Base-by-base conservation (phyloP, 495 filamentous ascomycete genomes). In the Trichocladium antarcticum region DNA sequence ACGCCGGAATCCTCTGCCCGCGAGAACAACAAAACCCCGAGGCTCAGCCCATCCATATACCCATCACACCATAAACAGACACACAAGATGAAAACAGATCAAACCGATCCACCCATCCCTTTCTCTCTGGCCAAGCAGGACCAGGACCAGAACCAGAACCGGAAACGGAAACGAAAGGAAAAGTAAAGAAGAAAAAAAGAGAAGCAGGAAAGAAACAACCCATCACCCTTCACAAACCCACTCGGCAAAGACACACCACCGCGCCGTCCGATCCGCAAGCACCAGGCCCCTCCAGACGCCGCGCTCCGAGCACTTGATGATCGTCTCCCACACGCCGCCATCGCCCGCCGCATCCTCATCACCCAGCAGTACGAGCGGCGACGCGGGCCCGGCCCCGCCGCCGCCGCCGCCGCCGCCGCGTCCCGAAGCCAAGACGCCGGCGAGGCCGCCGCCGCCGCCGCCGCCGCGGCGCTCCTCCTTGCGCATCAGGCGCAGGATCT, bases 181-280 rank as follows among this genome's bases (percentile, higher is more conserved):
- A 17, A 39, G 16, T 15, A 39, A 19, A 20, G 16, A 39, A 37
- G 16, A 37, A 37, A 37, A 37, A 20, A 37, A 35, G 37, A 31
- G 31, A 50, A 50, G n/a, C 28, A 20, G 17, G 40, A 16, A 47
- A 24, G 36, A 21, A 17, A 39, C 8, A 20, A 39, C 2, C 3
- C 5, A 39, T 42, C 38, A 57, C 4, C 55, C 51, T 37, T 70
- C 60, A 54, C 75, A 79, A 51, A 86, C 79, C 92, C 92, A 99
- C 70, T 99, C 92, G 22, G 84, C 90, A 71, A 95, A 99, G 19
- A 99, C 92, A 68, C 93, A 97, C 92, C 92, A 99, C 52, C 92
- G 74, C 8, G 90, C 93, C 51, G 85, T 96, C 45, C 92, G 77
- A 72, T 99, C 92, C 11, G 92, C 92, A 16, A 99, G 74, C 52